Base-by-base conservation (phyloP, 371 early-diverging fungal species). In the Saksenaea vasiformis region DNA sequence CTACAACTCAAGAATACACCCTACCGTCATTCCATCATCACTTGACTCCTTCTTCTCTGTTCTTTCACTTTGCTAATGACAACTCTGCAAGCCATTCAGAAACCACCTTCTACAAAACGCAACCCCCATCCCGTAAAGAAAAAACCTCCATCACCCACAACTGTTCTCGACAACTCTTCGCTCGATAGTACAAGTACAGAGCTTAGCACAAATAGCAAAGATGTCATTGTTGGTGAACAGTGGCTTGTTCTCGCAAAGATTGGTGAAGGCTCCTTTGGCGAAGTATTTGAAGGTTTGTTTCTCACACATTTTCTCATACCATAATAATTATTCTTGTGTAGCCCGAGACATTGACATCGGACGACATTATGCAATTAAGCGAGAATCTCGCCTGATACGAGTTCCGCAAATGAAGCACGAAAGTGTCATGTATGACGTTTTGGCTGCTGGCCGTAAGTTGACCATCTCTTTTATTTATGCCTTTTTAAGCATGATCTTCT, bases 231-330 rank as follows among this genome's bases (percentile, higher is more conserved):
- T 36, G 82, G 77, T 28, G 82, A 77, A 19, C 82, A 83, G 66
- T 86, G 85, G 80, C 68, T 80, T 54, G 82, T 86, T 24, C 61
- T 84, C 60, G 75, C 82, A 56, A 82, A 80, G 68, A 86, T 86
- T 63, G 87, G 87, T 14, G 80, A 85, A 69, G 87, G 87, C 8
- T 85, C 84, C 15, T 86, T 86, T 72, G 87, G 87, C 10, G 84
- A 86, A 69, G 87, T 86, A 37, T 86, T 85, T 63, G 79, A 83
- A 81, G 85, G 87, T 83, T 70, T 22, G 43, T 28, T 56, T 17
- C 44, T 38, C 22, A 14, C 38, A 31, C 44, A 0, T 63, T 57
- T 44, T 24, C 22, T 26, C 57, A 24, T 62, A 43, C 31, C 34
- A 35, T 19, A 13, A 27, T 62, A 41, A 47, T 41, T 56, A 56